Evolutionary conservation across 306 rosid species (phyloP).

Genomic region (Cajanus cajan): DNA sequence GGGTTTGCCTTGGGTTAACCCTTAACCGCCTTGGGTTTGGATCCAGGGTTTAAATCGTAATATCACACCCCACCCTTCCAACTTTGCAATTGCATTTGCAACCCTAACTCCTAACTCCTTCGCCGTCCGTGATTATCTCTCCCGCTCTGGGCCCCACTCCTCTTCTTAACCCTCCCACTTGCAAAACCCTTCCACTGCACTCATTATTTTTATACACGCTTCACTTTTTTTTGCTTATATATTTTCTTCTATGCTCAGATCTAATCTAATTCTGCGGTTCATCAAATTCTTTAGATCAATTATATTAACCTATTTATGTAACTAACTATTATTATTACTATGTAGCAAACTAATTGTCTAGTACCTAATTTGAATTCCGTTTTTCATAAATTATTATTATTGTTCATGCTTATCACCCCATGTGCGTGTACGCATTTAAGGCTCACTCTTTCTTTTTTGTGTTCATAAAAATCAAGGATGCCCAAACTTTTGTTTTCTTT

Average conservation of each 20-base stretch:
- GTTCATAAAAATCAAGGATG: not conserved
- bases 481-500: no score
- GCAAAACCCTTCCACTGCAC: not conserved
- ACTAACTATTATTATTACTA: not conserved
- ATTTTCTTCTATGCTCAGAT: not conserved
- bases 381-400: not conserved
- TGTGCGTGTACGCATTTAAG: not conserved
- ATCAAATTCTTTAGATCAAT: not conserved
- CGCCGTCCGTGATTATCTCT: slow-evolving; percentile 39
- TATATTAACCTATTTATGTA: no score
- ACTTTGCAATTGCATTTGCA: not conserved
- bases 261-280: not conserved
- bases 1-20: not conserved
- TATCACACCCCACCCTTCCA: slow-evolving; percentile 30
- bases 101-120: no score
- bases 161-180: not conserved
- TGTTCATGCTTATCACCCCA: not conserved
- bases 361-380: not conserved
- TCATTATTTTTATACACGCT: not conserved
- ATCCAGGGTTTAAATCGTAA: slow-evolving; percentile 24
- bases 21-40: no score
- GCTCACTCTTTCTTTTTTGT: not conserved
- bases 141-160: slow-evolving; percentile 17
- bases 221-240: not conserved
- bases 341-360: not conserved